phyloP scores from a whole-genome alignment of 1,284 basidiomycete species.

The Polyporus tsugae region DNA sequence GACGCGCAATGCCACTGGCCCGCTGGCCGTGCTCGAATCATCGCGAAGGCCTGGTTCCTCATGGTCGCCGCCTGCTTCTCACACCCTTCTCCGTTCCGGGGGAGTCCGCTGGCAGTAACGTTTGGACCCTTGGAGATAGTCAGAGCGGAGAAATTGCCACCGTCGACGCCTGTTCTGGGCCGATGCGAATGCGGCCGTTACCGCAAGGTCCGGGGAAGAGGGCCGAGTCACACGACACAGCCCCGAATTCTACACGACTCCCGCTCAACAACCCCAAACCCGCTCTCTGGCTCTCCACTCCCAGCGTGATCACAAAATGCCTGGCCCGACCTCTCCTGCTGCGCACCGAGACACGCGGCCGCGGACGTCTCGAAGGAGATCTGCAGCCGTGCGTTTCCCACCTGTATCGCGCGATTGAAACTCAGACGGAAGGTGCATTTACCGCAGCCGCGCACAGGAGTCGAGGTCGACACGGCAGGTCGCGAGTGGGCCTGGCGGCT shows the following conservation, averaged over 20 bases:
- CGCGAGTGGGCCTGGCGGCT: constrained; percentile 1
- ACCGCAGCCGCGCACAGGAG: neutral
- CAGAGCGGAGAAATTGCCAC: constrained; percentile 19
- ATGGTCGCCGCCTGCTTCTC: constrained; percentile 28
- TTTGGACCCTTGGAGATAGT: constrained; percentile 11
- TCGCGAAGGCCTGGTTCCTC: constrained; percentile 28
- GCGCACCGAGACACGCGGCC: constrained; percentile 17
- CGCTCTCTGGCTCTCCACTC: constrained; percentile 5
- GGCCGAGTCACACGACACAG: constrained; percentile 24
- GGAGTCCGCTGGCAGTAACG: constrained; percentile 7
- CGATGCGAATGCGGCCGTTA: constrained; percentile 20
- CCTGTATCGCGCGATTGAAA: constrained; percentile 10
- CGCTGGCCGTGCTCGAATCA: constrained; percentile 27
- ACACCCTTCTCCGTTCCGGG: constrained; percentile 20
- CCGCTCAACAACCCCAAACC: constrained; percentile 23
- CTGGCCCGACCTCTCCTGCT: constrained; percentile 18
- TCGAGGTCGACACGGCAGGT: constrained; percentile 10
- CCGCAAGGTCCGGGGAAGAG: constrained; percentile 18
- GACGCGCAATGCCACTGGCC: constrained; percentile 19
- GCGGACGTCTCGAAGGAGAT: constrained; percentile 18
- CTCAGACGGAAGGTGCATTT: neutral
- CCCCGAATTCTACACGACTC: constrained; percentile 13
- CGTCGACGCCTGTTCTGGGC: constrained; percentile 16
- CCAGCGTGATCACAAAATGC: constrained; percentile 18
- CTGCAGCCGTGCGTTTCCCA: constrained; percentile 25